Percentiles rank a stretch among this genome's conserved stretches.
Evolutionary conservation across 1,284 basidiomycete species (phyloP).

Genomic region (Cryptococcus hybrid): DNA sequence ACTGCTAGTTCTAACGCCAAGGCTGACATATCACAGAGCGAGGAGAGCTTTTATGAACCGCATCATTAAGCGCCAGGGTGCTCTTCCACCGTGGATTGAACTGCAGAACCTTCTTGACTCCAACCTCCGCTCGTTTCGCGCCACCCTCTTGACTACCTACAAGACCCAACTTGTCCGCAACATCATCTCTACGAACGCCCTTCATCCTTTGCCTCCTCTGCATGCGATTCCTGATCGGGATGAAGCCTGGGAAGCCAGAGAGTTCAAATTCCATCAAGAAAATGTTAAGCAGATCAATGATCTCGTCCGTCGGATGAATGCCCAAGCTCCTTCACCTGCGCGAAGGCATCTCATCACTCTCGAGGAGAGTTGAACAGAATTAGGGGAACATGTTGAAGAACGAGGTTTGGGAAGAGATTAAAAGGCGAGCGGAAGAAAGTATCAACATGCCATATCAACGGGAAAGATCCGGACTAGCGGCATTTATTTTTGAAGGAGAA

Average conservation of each 20-base stretch:
- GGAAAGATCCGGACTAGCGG: background rate
- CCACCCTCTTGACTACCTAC: slow-evolving; percentile 54
- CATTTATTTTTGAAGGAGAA: slow-evolving; percentile 20
- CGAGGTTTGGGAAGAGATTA: slow-evolving; percentile 37
- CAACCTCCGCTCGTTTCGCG: slow-evolving; percentile 63
- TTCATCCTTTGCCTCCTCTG: slow-evolving; percentile 47
- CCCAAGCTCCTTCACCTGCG: slow-evolving; percentile 70
- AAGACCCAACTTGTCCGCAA: slow-evolving; percentile 61
- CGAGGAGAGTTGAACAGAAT: slow-evolving; percentile 60
- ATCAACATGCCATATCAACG: background rate
- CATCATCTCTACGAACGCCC: slow-evolving; percentile 53
- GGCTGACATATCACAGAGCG: slow-evolving; percentile 19
- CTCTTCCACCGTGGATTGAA: slow-evolving; percentile 88
- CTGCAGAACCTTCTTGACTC: slow-evolving; percentile 66
- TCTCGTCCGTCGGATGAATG: slow-evolving; percentile 73
- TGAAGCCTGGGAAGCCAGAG: slow-evolving; percentile 67
- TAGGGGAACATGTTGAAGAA: slow-evolving; percentile 54
- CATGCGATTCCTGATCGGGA: slow-evolving; percentile 61
- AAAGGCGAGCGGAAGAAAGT: slow-evolving; percentile 26
- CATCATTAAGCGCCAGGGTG: slow-evolving; percentile 79
- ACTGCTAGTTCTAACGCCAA: background rate
- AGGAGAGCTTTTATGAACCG: slow-evolving; percentile 67
- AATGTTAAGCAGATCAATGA: slow-evolving; percentile 70
- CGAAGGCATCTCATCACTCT: slow-evolving; percentile 61
- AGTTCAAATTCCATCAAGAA: slow-evolving; percentile 67